Conservation (phyloP, 495 filamentous ascomycete genomes). For the Bryoglossum gracile region DNA sequence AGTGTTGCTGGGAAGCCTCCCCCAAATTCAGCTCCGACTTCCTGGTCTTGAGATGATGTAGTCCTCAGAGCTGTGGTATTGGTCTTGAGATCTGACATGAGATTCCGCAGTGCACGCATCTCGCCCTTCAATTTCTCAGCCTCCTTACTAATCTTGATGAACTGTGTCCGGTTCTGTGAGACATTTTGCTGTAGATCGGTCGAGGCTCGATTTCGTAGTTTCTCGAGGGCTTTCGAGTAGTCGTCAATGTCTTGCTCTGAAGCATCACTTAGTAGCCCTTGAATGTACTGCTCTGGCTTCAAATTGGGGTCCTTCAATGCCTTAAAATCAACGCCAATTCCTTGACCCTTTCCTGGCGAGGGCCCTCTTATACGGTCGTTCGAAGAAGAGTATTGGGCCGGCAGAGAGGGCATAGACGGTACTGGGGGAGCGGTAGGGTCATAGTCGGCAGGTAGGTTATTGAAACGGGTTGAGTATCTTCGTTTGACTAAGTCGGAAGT, state of each 20-base stretch:
- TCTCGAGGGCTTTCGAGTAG: constrained; percentile 67
- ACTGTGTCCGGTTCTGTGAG: constrained; percentile 95
- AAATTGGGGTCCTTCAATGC: constrained; percentile 76
- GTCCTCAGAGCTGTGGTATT: constrained; percentile 69
- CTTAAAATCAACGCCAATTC: constrained; percentile 56
- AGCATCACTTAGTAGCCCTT: constrained; percentile 74
- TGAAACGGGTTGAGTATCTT: constrained; percentile 87
- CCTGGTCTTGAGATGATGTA: constrained; percentile 41
- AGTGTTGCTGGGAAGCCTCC: constrained; percentile 41
- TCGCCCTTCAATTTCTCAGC: constrained; percentile 95
- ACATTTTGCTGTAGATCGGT: constrained; percentile 92
- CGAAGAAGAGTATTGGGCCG: constrained; percentile 23
- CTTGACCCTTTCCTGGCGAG: constrained; percentile 20
- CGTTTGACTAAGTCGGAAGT: constrained; percentile 92
- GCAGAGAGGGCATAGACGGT: constrained; percentile 52
- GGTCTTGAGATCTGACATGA: constrained; percentile 79
- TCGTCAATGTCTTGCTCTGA: constrained; percentile 89
- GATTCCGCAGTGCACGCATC: constrained; percentile 79
- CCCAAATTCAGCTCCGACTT: constrained; percentile 22
- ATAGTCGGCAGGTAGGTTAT: constrained; percentile 61
- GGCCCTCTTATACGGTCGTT: constrained; percentile 18
- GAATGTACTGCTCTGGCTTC: constrained; percentile 62
- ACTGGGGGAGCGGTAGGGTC: constrained; percentile 58
- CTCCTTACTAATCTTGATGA: constrained; percentile 98
- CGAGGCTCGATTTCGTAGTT: constrained; percentile 75